A percentile compares a stretch with the other conserved stretches of the same genome.
Conservation (phyloP, 352 stramenopile species). For the Peronospora farinosa region DNA sequence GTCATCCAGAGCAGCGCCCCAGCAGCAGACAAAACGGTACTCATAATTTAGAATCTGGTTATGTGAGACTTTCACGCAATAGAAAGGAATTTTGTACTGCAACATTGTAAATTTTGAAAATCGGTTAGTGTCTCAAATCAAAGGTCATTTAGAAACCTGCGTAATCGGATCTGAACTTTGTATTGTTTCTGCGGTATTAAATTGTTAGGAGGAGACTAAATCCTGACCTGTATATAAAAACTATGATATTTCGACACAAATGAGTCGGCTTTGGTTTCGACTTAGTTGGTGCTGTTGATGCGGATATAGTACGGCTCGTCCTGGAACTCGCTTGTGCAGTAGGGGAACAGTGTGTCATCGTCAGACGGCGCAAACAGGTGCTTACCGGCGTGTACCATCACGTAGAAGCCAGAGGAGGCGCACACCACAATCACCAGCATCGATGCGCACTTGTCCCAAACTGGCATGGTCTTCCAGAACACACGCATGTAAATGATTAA, state of each 20-base stretch:
- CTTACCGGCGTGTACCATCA: slow-evolving; percentile 47
- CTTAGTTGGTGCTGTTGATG: slow-evolving; percentile 28
- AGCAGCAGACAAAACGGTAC: too few species aligned
- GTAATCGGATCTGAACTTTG: too few species aligned
- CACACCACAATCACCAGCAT: slow-evolving; percentile 42
- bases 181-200: too few species aligned
- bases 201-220: too few species aligned
- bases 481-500: slow-evolving; percentile 51
- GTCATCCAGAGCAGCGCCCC: too few species aligned
- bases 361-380: slow-evolving; percentile 41
- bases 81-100: too few species aligned
- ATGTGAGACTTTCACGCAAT: too few species aligned
- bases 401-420: slow-evolving; percentile 39
- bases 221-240: too few species aligned
- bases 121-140: too few species aligned
- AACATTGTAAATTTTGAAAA: too few species aligned
- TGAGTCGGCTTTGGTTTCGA: not conserved
- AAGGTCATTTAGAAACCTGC: too few species aligned
- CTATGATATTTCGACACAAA: slow-evolving; percentile 1
- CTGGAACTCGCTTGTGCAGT: slow-evolving; percentile 46
- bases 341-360: slow-evolving; percentile 43
- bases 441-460: slow-evolving; percentile 38
- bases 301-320: slow-evolving; percentile 41
- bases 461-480: slow-evolving; percentile 34
- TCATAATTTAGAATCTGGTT: too few species aligned